phyloP scores from a whole-genome alignment of 164 flowering plant genomes.

The Sedum album region DNA sequence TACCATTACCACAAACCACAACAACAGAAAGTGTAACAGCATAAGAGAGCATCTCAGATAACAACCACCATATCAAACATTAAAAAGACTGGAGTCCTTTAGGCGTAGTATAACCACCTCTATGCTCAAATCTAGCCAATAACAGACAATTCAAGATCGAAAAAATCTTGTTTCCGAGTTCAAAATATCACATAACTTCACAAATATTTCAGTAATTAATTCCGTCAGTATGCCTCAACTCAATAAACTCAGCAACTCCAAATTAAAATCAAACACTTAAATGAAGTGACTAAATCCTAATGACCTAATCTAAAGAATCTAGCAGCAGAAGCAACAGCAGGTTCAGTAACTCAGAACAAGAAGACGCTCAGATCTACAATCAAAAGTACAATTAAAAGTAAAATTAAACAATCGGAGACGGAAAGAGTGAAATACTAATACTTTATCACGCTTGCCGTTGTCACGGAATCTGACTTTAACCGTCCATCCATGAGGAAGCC shows the following conservation, averaged over 20 bases:
- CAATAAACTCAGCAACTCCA: no score
- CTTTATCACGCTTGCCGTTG: constrained; percentile 39
- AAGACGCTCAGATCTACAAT: no score
- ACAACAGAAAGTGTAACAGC: neutral
- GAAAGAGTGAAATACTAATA: constrained; percentile 8
- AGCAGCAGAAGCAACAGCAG: no score
- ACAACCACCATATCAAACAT: neutral
- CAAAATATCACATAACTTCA: no score
- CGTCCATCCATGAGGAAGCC: constrained; percentile 45
- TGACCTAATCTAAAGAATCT: neutral
- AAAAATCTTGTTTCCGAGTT: no score
- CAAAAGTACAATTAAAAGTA: no score
- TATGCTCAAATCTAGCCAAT: neutral
- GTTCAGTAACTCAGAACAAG: no score
- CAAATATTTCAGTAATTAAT: no score
- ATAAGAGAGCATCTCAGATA: neutral
- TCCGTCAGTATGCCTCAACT: no score
- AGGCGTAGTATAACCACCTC: no score
- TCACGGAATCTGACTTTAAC: constrained; percentile 21
- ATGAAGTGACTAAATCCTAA: no score
- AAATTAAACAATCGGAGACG: neutral
- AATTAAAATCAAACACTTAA: no score
- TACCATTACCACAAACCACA: neutral
- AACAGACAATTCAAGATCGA: neutral
- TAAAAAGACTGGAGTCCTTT: neutral